Evolutionary conservation across 805 yeast species (phyloP).

Genomic region (Wickerhamomyces rabaulensis): DNA sequence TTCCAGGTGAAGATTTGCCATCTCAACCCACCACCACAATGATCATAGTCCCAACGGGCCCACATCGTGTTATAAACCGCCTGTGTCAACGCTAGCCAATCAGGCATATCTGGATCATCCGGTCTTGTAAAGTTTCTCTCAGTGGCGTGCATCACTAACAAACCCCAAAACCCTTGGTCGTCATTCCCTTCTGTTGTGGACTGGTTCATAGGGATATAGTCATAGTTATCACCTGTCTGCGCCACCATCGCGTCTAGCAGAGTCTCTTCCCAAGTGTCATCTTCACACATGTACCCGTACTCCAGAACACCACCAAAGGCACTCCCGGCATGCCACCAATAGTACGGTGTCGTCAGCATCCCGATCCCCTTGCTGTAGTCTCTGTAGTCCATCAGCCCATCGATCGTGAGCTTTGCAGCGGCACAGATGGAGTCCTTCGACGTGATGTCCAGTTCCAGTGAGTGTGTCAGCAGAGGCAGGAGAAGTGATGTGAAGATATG

Average conservation of each 20-base stretch:
- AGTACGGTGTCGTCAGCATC: constrained; percentile 54
- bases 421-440: constrained; percentile 45
- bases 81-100: constrained; percentile 57
- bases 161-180: constrained; percentile 71
- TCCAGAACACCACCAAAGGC: constrained; percentile 68
- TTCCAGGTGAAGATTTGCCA: constrained; percentile 74
- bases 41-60: constrained; percentile 50
- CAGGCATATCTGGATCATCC: constrained; percentile 28
- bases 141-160: constrained; percentile 58
- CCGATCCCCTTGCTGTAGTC: constrained; percentile 72
- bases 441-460: constrained; percentile 30
- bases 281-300: constrained; percentile 63
- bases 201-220: constrained; percentile 58
- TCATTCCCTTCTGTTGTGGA: constrained; percentile 66
- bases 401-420: constrained; percentile 50
- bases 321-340: constrained; percentile 94
- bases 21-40: constrained; percentile 63
- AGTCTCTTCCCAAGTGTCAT: constrained; percentile 54
- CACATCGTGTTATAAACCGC: constrained; percentile 61
- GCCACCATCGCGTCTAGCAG: constrained; percentile 49
- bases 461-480: constrained; percentile 1
- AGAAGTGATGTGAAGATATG: neutral
- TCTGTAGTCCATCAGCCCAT: constrained; percentile 62
- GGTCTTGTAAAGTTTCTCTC: constrained; percentile 55
- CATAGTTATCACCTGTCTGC: constrained; percentile 41